phyloP scores from a whole-genome alignment of 2,329 filamentous ascomycete genomes.

The Colletotrichum godetiae region DNA sequence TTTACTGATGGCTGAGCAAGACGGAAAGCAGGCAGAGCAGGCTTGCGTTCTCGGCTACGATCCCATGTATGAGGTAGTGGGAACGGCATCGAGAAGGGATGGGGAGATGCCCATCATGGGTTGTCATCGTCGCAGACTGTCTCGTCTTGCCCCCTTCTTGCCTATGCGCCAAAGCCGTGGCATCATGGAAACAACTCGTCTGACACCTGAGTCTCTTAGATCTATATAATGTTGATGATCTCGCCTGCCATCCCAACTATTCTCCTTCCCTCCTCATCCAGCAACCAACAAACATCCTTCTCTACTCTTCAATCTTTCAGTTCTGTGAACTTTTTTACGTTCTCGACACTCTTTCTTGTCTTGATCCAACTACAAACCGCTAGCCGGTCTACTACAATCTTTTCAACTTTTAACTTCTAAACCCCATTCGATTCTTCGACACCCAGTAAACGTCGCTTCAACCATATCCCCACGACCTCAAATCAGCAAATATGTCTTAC shows the following conservation, averaged over 20 bases:
- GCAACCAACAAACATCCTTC: constrained; percentile 40
- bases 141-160: constrained; percentile 7
- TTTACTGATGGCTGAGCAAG: constrained; percentile 2
- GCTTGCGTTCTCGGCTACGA: neutral
- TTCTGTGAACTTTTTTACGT: constrained; percentile 53
- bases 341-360: constrained; percentile 41
- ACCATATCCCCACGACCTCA: neutral
- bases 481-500: constrained; percentile 51
- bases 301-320: constrained; percentile 45
- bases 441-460: constrained; percentile 1
- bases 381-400: constrained; percentile 36
- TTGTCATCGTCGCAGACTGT: constrained; percentile 28
- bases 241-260: constrained; percentile 9
- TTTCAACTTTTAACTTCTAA: constrained; percentile 23
- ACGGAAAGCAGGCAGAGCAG: neutral
- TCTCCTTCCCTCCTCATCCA: constrained; percentile 35
- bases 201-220: neutral
- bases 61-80: neutral
- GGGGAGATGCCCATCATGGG: constrained; percentile 5
- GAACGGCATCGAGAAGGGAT: neutral
- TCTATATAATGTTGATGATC: constrained; percentile 23
- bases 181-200: constrained; percentile 20
- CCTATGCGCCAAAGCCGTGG: neutral
- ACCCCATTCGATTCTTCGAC: constrained; percentile 19
- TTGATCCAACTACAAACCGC: constrained; percentile 36